Percentiles rank a stretch among this genome's conserved stretches.
phyloP scores from a whole-genome alignment of 2,329 filamentous ascomycete genomes.

The Phoma herbarum region DNA sequence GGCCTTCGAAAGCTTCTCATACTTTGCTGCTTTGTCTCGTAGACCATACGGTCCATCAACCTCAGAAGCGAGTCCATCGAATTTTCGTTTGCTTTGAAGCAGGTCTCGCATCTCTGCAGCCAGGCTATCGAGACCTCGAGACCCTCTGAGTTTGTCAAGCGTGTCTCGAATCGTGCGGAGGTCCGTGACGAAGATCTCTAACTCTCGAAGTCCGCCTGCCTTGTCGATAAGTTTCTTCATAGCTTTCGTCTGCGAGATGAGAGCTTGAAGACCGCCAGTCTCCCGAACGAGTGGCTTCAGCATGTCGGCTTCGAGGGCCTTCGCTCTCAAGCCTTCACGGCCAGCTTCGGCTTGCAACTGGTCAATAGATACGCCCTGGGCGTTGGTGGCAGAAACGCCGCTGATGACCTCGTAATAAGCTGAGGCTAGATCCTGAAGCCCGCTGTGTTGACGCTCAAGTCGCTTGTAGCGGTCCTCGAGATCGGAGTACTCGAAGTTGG shows the following conservation, averaged over 20 bases:
- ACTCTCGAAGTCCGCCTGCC: conserved; percentile 22
- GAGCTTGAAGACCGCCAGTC: conserved; percentile 26
- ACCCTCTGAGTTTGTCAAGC: conserved; percentile 20
- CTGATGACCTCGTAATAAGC: conserved; percentile 24
- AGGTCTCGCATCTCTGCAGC: conserved; percentile 18
- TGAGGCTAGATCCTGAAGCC: conserved; percentile 21
- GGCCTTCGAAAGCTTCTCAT: conserved; percentile 22
- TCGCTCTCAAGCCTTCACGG: conserved; percentile 25
- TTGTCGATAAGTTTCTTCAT: conserved; percentile 21
- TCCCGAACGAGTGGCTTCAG: conserved; percentile 27
- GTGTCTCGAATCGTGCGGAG: conserved; percentile 19
- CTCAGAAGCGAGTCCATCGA: conserved; percentile 4
- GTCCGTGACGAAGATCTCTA: conserved; percentile 23
- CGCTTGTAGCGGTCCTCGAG: conserved; percentile 22
- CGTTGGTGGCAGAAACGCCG: conserved; percentile 14
- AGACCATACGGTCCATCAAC: conserved; percentile 7
- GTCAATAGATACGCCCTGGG: conserved; percentile 14
- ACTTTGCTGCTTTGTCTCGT: conserved; percentile 23
- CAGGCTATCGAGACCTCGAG: conserved; percentile 20
- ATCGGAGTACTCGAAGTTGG: conserved; percentile 19
- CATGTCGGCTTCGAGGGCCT: conserved; percentile 27
- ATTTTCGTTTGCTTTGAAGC: conserved; percentile 13
- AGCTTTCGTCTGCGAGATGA: conserved; percentile 17
- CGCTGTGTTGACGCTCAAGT: conserved; percentile 21
- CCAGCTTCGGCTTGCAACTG: conserved; percentile 29